Base-by-base conservation (phyloP, 768 basidiomycete species). In the Favolaschia claudopus region DNA sequence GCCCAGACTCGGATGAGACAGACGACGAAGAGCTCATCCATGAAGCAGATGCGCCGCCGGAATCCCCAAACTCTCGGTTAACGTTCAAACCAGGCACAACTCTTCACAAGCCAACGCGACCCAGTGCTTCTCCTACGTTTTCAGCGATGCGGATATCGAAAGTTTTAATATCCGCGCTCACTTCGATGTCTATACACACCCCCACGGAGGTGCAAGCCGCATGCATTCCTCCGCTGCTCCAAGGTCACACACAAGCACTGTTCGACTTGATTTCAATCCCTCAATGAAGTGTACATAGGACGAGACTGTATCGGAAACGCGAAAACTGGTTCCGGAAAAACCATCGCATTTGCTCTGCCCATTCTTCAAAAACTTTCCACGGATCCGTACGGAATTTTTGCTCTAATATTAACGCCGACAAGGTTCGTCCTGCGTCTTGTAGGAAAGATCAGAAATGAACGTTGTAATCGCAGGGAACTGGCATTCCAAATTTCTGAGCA, bases 401-500 rank as follows among this genome's bases (percentile, higher is more conserved):
- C 95, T 0, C 81, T 99, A 14, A 86, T 99, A 1, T 77, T 99
- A 20, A 99, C 97, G 15, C 97, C 97, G 2, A 99, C 97, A 9
- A 85, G 96, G 96, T 96, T 66, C 47, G 82, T 66, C 19, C 51
- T 31, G 38, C 8, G 27, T 42, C 29, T 33, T 13, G 7, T 42
- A 15, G 51, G 7, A 36, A 20, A 55, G 28, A 14, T 44, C 17
- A n/a, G n/a, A 20, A 15, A 45, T 27, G 7, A 25, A 27, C 24
- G 44, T 4, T n/a, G 45, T 51, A 58, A 31, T 36, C 24, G 33
- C 65, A 98, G 96, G 63, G 97, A 99, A 70, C 81, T 99, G 19
- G 97, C 97, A 0, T 98, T 98, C 70, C 97, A 99, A 70, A 95
- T 99, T 46, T 85, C 95, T 2, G 96, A 98, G 62, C 97, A 99